Conservation (phyloP, 2,329 filamentous ascomycete genomes). For the Epichloe sp. region DNA sequence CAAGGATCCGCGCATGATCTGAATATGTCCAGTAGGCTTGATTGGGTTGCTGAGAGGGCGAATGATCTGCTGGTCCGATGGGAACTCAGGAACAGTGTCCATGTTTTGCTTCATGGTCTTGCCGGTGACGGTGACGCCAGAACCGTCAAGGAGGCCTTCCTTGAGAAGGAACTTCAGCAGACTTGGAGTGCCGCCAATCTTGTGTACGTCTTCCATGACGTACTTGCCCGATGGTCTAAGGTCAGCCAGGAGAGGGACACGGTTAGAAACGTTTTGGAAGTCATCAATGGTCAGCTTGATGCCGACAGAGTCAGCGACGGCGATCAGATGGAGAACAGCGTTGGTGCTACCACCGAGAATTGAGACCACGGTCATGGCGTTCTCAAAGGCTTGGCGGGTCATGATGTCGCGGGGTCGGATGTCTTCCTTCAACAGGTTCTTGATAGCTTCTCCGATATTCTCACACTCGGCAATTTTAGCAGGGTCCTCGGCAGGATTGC, state of each 20-base stretch:
- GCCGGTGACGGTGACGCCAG: conserved; percentile 72
- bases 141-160: conserved; percentile 69
- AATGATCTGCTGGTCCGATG: conserved; percentile 69
- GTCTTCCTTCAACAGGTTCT: conserved; percentile 60
- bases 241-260: conserved; percentile 67
- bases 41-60: conserved; percentile 70
- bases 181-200: conserved; percentile 75
- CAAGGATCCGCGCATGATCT: conserved; percentile 75
- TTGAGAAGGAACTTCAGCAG: conserved; percentile 81
- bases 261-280: conserved; percentile 71
- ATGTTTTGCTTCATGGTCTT: conserved; percentile 85
- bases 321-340: conserved; percentile 72
- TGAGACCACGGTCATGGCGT: conserved; percentile 73
- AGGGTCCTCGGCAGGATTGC: conserved; percentile 61
- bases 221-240: conserved; percentile 79
- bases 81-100: conserved; percentile 58
- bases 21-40: conserved; percentile 76
- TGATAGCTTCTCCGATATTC: conserved; percentile 58
- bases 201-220: conserved; percentile 73
- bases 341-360: conserved; percentile 79
- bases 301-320: conserved; percentile 69
- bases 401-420: conserved; percentile 68
- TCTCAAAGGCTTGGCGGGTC: conserved; percentile 69
- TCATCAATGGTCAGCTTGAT: conserved; percentile 76
- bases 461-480: conserved; percentile 63